Conservation (phyloP, 1,284 basidiomycete species). For the Leccinum holopus region DNA sequence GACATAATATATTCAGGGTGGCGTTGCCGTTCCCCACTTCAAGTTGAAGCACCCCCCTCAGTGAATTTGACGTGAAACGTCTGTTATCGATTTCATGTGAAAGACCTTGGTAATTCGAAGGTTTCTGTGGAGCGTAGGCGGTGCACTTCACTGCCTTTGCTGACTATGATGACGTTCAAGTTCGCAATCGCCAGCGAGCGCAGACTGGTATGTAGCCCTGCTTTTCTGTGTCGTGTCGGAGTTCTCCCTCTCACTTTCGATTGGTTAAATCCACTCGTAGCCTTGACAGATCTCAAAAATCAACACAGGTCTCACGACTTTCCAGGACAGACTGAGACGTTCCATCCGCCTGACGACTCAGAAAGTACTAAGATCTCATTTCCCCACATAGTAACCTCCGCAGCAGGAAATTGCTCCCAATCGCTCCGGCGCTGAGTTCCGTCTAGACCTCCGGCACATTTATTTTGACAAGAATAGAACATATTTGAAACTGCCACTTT, state of each 20-base stretch:
- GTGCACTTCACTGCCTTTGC: background rate
- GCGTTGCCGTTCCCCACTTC: background rate
- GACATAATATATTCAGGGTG: background rate
- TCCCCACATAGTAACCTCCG: background rate
- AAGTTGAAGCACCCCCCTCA: background rate
- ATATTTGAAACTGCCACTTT: slow-evolving; percentile 6
- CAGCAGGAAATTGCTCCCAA: background rate
- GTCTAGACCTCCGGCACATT: background rate
- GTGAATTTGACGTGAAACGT: background rate
- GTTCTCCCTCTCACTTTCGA: background rate
- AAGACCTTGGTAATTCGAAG: background rate
- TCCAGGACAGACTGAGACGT: background rate
- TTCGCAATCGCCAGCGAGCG: background rate
- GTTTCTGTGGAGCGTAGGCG: background rate
- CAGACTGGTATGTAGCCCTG: background rate
- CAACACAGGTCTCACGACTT: background rate
- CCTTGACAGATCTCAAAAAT: background rate
- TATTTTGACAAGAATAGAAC: background rate
- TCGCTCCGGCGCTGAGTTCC: background rate
- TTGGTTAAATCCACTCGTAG: slow-evolving; percentile 3
- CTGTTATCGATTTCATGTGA: background rate
- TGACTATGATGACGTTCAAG: background rate
- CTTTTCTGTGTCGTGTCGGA: background rate
- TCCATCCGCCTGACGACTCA: background rate
- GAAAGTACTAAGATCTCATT: background rate